Evolutionary conservation across 225 moss, liverwort and hornwort genomes (phyloP), one percentile per base, ranked within the genome.

Genomic region (Sphagnum tenellum): DNA sequence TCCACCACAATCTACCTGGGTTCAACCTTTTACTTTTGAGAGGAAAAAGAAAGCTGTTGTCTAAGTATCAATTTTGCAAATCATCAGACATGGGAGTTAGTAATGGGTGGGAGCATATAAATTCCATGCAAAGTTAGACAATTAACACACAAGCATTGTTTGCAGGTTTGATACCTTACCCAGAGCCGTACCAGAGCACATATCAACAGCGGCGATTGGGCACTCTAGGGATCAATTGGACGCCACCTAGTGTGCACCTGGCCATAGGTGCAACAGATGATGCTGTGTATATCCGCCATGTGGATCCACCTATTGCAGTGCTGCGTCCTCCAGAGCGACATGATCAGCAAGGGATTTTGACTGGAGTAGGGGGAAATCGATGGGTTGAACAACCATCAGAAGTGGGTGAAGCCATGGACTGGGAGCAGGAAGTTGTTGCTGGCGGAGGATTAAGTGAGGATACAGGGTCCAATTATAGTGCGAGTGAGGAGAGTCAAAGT

Each of bases 311-410:
- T 29, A 29, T 29, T 29, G 29, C 29, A 29, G 71, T 83, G 66
- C 74, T 70, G 61, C 29, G 29, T 29, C 29, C 29, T 29, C 95
- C 95, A 51, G 91, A 86, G 65, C 74, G 85, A 48, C 76, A 74
- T 68, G 92, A 84, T 66, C 84, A 84, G 51, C 84, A 83, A 58
- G 77, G 72, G 62, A 63, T 78, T 51, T 80, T 68, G 44, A 65
- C 66, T 45, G 29, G 29, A 77, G 72, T 65, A 29, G 87, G 77
- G 47, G 78, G 85, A 63, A 93, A 80, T 71, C 73, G 89, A 63
- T 94, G 94, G 94, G 91, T 94, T 65, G 94, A 94, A 67, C 94
- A 94, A 67, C 94, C 94, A 9, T 82, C 79, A 64, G 91, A 91
- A 66, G 79, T 77, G 12, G 93, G 86, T 55, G 96, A 98, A 65